phyloP scores from a whole-genome alignment of 257 asterid genomes.

The Orobanche coerulescens region DNA sequence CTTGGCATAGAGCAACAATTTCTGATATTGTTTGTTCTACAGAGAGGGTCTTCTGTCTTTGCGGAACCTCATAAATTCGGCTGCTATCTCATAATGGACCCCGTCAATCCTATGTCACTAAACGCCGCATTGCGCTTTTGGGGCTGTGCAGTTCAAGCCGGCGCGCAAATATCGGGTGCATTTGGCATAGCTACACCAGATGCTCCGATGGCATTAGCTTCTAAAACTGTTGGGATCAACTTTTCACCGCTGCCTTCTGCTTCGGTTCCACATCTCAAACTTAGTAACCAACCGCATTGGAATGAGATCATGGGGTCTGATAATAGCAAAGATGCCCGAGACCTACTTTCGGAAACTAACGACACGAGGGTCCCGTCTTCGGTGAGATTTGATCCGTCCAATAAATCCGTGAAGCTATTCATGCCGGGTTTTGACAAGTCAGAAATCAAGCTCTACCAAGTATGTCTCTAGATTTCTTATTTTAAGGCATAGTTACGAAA shows the following conservation, averaged over 20 bases:
- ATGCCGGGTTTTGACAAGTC: slow-evolving; percentile 99
- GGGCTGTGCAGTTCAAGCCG: slow-evolving; percentile 96
- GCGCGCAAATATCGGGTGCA: slow-evolving; percentile 73
- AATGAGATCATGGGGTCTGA: slow-evolving; percentile 34
- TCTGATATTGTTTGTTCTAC: slow-evolving; percentile 21
- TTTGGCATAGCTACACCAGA: slow-evolving; percentile 35
- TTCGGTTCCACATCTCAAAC: slow-evolving; percentile 44
- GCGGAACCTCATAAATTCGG: slow-evolving; percentile 53
- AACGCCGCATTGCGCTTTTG: slow-evolving; percentile 66
- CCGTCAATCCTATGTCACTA: slow-evolving; percentile 42
- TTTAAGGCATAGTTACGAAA: no score
- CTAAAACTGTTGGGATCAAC: slow-evolving; percentile 23
- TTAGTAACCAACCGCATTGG: slow-evolving; percentile 40
- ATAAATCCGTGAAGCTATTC: slow-evolving; percentile 67
- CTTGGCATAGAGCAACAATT: not conserved
- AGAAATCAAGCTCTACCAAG: slow-evolving; percentile 93
- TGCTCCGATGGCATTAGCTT: slow-evolving; percentile 20
- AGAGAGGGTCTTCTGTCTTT: slow-evolving; percentile 71
- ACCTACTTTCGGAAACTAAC: slow-evolving; percentile 34
- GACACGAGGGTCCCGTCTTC: slow-evolving; percentile 29
- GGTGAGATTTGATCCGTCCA: slow-evolving; percentile 48
- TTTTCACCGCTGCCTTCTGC: slow-evolving; percentile 70
- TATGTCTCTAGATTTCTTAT: slow-evolving; percentile 23
- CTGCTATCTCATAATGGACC: slow-evolving; percentile 74
- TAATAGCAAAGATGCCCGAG: slow-evolving; percentile 49